phyloP scores from a whole-genome alignment of 2,329 filamentous ascomycete genomes.

The Claviceps quebecensis region DNA sequence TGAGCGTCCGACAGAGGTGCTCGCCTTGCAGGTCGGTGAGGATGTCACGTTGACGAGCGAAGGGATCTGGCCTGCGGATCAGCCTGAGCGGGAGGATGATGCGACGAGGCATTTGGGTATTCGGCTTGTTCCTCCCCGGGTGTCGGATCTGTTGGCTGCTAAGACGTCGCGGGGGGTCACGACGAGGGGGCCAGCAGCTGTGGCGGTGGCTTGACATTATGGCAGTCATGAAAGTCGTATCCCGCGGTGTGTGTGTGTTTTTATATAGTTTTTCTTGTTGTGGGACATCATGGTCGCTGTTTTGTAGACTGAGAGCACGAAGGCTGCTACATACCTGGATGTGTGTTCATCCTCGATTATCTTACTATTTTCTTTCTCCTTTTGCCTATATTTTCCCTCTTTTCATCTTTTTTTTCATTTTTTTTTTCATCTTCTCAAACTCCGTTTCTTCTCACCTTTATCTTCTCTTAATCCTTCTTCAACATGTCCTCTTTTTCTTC shows the following conservation, averaged over 20 bases:
- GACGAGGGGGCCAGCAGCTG: background rate
- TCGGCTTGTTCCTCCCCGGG: background rate
- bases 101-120: slow-evolving; percentile 1
- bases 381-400: background rate
- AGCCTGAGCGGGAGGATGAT: background rate
- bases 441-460: background rate
- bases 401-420: background rate
- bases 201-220: background rate
- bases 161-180: background rate
- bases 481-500: background rate
- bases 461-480: background rate
- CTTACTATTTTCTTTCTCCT: background rate
- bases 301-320: too few relatives aligned
- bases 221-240: too few relatives aligned
- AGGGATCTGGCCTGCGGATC: slow-evolving; percentile 18
- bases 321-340: too few relatives aligned
- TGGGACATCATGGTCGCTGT: too few relatives aligned
- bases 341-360: background rate
- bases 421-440: background rate
- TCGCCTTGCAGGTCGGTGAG: slow-evolving; percentile 28
- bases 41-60: slow-evolving; percentile 28
- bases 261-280: too few relatives aligned
- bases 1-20: slow-evolving; percentile 21
- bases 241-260: too few relatives aligned
- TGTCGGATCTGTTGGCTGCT: background rate